Conservation (phyloP, 2,329 filamentous ascomycete species). For the Amauroascus verrucosus region DNA sequence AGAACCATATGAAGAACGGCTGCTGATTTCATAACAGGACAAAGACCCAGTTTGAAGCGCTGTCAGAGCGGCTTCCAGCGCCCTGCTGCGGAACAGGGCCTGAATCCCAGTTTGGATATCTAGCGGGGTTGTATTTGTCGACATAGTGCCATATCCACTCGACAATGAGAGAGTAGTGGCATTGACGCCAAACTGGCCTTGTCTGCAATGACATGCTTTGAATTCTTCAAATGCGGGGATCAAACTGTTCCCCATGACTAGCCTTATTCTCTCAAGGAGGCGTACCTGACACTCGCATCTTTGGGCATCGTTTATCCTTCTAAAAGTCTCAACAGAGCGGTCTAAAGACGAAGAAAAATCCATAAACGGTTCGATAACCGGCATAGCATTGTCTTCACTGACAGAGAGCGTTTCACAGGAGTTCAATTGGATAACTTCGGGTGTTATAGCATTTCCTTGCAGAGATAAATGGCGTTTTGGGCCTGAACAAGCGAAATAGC, state of each 20-base stretch:
- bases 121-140: neutral
- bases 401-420: neutral
- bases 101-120: no score
- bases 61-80: neutral
- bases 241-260: neutral
- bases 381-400: neutral
- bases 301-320: neutral
- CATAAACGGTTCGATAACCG: neutral
- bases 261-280: neutral
- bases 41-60: neutral
- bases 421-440: neutral
- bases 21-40: neutral
- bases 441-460: neutral
- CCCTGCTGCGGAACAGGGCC: neutral
- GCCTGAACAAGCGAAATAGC: neutral
- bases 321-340: neutral
- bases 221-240: slow-evolving; percentile 3
- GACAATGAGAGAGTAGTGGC: neutral
- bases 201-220: neutral
- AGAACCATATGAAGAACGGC: neutral
- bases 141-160: slow-evolving; percentile 6
- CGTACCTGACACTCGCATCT: neutral
- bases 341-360: neutral
- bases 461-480: neutral
- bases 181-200: neutral